A percentile compares a stretch with the other conserved stretches of the same genome.
Evolutionary conservation across 106 monocot species (phyloP).

Genomic region (Phalaenopsis equestris): DNA sequence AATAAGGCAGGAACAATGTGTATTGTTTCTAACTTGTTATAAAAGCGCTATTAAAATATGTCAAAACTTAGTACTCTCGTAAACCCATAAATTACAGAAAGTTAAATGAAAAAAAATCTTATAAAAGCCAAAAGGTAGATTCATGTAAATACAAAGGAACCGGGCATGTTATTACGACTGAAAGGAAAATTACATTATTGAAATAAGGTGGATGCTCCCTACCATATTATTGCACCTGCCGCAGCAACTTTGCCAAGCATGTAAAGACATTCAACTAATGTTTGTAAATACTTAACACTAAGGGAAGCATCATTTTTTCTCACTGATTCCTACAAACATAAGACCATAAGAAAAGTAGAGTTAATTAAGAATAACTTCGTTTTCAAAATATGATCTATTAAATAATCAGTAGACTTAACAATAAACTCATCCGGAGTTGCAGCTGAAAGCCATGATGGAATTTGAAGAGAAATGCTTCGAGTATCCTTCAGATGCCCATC

Average conservation of each 20-base stretch:
- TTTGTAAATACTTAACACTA: conserved; percentile 70
- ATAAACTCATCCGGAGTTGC: conserved; percentile 96
- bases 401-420: conserved; percentile 32
- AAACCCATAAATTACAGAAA: background rate
- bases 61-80: background rate
- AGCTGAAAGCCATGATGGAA: conserved; percentile 76
- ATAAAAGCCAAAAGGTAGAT: background rate
- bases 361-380: background rate
- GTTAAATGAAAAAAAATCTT: background rate
- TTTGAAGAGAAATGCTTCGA: conserved; percentile 45
- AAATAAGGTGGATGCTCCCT: conserved; percentile 6
- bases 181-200: conserved; percentile 1
- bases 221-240: conserved; percentile 96
- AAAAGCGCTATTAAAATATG: background rate
- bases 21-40: background rate
- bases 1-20: background rate
- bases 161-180: background rate
- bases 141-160: background rate
- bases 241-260: conserved; percentile 99
- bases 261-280: conserved; percentile 90
- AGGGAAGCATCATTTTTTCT: conserved; percentile 67
- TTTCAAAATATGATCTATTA: background rate
- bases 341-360: conserved; percentile 7
- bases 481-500: conserved; percentile 47
- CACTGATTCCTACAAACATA: conserved; percentile 66